Conservation (phyloP, 2,329 filamentous ascomycete genomes). For the Hysterium pulicare region DNA sequence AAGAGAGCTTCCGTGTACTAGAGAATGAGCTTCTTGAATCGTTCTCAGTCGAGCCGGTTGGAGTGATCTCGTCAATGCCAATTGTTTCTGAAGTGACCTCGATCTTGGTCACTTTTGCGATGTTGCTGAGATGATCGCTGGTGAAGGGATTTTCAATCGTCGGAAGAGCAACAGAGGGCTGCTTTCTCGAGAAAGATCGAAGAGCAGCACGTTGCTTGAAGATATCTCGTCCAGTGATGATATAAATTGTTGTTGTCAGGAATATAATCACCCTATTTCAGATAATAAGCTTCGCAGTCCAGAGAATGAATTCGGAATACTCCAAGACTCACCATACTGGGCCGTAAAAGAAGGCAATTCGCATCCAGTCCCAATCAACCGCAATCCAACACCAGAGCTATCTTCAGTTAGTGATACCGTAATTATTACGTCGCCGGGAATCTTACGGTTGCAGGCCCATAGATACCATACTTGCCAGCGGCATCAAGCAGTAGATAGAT, state of each 20-base stretch:
- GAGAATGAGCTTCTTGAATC: conserved; percentile 27
- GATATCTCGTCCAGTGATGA: conserved; percentile 63
- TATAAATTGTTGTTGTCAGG: conserved; percentile 63
- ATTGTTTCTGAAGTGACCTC: conserved; percentile 56
- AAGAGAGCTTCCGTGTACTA: conserved; percentile 22
- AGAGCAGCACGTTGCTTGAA: conserved; percentile 61
- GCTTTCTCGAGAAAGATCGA: conserved; percentile 24
- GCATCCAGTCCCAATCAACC: conserved; percentile 64
- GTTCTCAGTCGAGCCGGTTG: conserved; percentile 11
- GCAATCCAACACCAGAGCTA: conserved; percentile 79
- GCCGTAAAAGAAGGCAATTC: conserved; percentile 71
- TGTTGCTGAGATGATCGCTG: conserved; percentile 44
- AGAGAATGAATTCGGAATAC: too few relatives aligned
- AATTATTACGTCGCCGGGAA: neutral
- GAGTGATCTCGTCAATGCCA: conserved; percentile 7
- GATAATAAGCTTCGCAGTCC: conserved; percentile 11
- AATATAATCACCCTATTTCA: conserved; percentile 54
- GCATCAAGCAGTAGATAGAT: conserved; percentile 63
- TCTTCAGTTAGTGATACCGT: neutral
- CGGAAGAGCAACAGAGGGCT: conserved; percentile 4
- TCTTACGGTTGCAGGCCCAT: conserved; percentile 65
- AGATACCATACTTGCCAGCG: conserved; percentile 55
- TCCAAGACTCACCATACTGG: conserved; percentile 57
- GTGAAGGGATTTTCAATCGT: conserved; percentile 45
- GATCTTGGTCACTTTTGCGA: conserved; percentile 57